These are phyloP conservation scores for Pestalotiopsis sp. DNA, from an alignment of 2,329 filamentous ascomycete genomes.

Conservation along the genomic window DNA sequence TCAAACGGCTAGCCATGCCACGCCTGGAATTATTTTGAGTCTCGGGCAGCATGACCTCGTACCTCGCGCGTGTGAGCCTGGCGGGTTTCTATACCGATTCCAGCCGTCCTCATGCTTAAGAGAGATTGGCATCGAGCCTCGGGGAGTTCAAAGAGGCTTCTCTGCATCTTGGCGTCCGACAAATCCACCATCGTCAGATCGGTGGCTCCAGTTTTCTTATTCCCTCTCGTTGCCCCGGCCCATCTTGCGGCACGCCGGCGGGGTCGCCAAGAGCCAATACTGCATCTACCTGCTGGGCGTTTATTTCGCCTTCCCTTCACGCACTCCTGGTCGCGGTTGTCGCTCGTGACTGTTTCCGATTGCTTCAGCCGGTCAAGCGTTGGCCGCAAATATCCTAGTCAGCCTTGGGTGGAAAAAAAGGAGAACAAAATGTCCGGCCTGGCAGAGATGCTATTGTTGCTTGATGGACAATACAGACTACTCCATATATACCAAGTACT, in stretches of 20 bases:
- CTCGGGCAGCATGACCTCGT: not conserved
- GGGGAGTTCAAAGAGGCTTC: not conserved
- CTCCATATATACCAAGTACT: not conserved
- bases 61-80: not conserved
- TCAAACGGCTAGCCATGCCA: not conserved
- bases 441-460: too few relatives aligned
- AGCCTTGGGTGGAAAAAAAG: not conserved
- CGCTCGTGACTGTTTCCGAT: not conserved
- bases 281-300: not conserved
- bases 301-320: not conserved
- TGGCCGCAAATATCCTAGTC: not conserved
- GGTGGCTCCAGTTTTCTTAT: constrained; percentile 1
- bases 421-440: too few relatives aligned
- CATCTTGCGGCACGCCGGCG: constrained; percentile 1
- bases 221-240: not conserved
- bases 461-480: not conserved
- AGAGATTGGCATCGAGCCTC: not conserved
- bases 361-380: not conserved
- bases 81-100: not conserved
- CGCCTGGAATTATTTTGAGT: not conserved
- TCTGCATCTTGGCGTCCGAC: not conserved
- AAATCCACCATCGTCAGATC: constrained; percentile 8
- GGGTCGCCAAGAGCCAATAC: constrained; percentile 1
- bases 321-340: not conserved
- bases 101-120: not conserved